Evolutionary conservation across 2,329 filamentous ascomycete genomes (phyloP).

Genomic region (Diaporthe capsici): DNA sequence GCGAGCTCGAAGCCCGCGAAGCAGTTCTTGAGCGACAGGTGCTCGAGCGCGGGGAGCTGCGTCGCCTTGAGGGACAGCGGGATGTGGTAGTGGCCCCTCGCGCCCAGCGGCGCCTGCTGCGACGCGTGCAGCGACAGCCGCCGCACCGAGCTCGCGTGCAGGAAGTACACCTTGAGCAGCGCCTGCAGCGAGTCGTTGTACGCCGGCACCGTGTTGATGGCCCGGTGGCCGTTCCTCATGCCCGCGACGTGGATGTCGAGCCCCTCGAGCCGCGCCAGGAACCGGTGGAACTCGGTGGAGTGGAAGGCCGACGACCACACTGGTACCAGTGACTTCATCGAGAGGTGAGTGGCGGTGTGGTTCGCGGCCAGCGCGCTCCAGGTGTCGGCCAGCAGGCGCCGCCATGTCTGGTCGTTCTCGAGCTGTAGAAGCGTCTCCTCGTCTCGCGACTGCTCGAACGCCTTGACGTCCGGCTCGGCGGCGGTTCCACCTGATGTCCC

Average conservation of each 20-base stretch:
- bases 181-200: slow-evolving; percentile 41
- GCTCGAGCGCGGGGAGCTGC: slow-evolving; percentile 37
- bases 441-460: slow-evolving; percentile 37
- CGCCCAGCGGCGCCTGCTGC: slow-evolving; percentile 38
- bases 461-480: slow-evolving; percentile 32
- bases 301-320: slow-evolving; percentile 40
- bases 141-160: slow-evolving; percentile 37
- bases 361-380: slow-evolving; percentile 39
- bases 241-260: slow-evolving; percentile 37
- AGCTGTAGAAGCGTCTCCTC: slow-evolving; percentile 39
- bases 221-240: slow-evolving; percentile 37
- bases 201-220: slow-evolving; percentile 40
- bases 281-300: slow-evolving; percentile 26
- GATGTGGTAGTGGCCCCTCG: slow-evolving; percentile 39
- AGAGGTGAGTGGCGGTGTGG: slow-evolving; percentile 33
- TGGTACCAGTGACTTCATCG: slow-evolving; percentile 36
- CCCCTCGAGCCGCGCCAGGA: slow-evolving; percentile 35
- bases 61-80: slow-evolving; percentile 40
- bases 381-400: slow-evolving; percentile 39
- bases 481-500: slow-evolving; percentile 4
- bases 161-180: slow-evolving; percentile 40
- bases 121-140: slow-evolving; percentile 39
- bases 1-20: slow-evolving; percentile 42
- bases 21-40: slow-evolving; percentile 40
- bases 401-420: slow-evolving; percentile 39